phyloP scores from a whole-genome alignment of 192 early-diverging fungal genomes.

The Spinellus fusiger region DNA sequence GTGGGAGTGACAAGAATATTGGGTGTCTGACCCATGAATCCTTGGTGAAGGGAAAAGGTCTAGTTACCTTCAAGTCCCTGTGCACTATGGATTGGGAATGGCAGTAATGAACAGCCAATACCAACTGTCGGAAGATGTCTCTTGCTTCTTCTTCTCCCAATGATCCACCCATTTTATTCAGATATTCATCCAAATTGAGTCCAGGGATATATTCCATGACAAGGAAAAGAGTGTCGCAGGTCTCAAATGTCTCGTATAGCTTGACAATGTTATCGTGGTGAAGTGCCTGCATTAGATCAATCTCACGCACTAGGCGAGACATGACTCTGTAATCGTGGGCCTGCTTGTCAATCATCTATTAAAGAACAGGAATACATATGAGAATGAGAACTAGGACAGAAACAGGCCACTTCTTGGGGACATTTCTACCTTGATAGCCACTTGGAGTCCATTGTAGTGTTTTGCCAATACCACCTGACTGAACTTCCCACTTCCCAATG shows the following conservation, averaged over 20 bases:
- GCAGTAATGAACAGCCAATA: constrained; percentile 69
- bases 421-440: constrained; percentile 29
- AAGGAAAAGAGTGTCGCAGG: constrained; percentile 72
- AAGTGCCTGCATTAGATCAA: constrained; percentile 75
- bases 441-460: constrained; percentile 35
- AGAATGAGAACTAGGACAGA: not conserved
- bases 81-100: constrained; percentile 73
- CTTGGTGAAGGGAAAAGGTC: not conserved
- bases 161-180: constrained; percentile 70
- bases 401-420: not conserved
- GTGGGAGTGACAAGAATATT: constrained; percentile 77
- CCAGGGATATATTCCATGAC: constrained; percentile 86
- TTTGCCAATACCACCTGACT: constrained; percentile 70
- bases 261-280: constrained; percentile 88
- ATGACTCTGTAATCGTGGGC: constrained; percentile 46
- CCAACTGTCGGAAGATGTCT: constrained; percentile 76
- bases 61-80: constrained; percentile 80
- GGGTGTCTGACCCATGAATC: constrained; percentile 33
- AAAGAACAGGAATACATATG: not conserved
- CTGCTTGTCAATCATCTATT: constrained; percentile 48
- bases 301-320: constrained; percentile 73
- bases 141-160: constrained; percentile 83
- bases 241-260: constrained; percentile 78
- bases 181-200: constrained; percentile 82
- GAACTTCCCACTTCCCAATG: constrained; percentile 77